Evolutionary conservation across 768 basidiomycete species (phyloP).

Genomic region (Macrolepiota albuminosa): DNA sequence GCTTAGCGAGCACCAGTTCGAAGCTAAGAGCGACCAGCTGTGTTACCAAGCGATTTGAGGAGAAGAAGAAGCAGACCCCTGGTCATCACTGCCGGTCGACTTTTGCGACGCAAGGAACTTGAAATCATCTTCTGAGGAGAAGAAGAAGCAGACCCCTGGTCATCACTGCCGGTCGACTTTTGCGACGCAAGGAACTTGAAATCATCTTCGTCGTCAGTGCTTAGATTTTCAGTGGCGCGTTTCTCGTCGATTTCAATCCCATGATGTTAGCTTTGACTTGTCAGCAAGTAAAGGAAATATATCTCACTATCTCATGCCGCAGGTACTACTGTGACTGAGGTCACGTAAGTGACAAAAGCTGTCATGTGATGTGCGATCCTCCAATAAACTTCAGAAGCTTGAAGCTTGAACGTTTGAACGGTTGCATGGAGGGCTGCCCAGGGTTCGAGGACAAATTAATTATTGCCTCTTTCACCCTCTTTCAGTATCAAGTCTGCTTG

Average conservation of each 20-base stretch:
- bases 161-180: slow-evolving; percentile 18
- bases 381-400: too few species aligned
- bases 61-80: slow-evolving; percentile 7
- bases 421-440: not conserved
- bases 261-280: not conserved
- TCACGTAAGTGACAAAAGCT: not conserved
- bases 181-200: slow-evolving; percentile 14
- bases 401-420: not conserved
- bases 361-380: not conserved
- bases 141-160: slow-evolving; percentile 10
- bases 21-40: slow-evolving; percentile 2
- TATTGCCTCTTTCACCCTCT: too few species aligned
- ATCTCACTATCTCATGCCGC: too few species aligned
- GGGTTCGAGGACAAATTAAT: too few species aligned
- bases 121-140: slow-evolving; percentile 3
- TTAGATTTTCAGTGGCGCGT: not conserved
- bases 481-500: too few species aligned
- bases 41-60: not conserved
- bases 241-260: not conserved
- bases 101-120: slow-evolving; percentile 15
- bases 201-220: slow-evolving; percentile 10
- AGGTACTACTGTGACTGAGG: not conserved
- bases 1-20: slow-evolving; percentile 14
- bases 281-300: not conserved
- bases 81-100: slow-evolving; percentile 18